These are phyloP conservation scores for Alternaria consortialis DNA, from an alignment of 2,329 filamentous ascomycete species.

Conservation along the genomic window DNA sequence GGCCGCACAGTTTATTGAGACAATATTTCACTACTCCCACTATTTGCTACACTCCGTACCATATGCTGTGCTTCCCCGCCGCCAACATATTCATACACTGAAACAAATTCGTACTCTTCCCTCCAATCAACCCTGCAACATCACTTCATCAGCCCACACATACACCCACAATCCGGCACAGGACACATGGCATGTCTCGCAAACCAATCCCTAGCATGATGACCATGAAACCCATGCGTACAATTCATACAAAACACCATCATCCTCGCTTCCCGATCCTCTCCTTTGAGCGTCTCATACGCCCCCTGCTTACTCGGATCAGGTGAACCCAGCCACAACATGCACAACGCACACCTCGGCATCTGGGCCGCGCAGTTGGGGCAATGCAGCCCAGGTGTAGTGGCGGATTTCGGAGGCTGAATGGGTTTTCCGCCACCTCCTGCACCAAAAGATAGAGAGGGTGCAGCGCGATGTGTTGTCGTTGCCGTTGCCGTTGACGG, in stretches of 20 bases:
- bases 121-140: neutral
- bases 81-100: neutral
- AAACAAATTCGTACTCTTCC: neutral
- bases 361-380: constrained; percentile 69
- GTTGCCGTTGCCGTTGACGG: neutral
- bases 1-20: neutral
- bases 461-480: neutral
- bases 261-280: constrained; percentile 63
- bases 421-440: neutral
- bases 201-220: constrained; percentile 71
- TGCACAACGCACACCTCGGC: constrained; percentile 70
- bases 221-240: constrained; percentile 70
- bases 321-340: constrained; percentile 67
- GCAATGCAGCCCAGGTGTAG: constrained; percentile 62
- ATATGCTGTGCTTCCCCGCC: neutral
- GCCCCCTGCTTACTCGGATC: constrained; percentile 59
- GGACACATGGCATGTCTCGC: constrained; percentile 62
- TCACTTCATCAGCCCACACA: constrained; percentile 57
- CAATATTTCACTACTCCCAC: neutral
- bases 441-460: neutral
- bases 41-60: neutral
- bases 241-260: constrained; percentile 70
- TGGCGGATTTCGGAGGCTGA: constrained; percentile 19
- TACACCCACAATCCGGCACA: constrained; percentile 64
- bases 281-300: constrained; percentile 46